Base-by-base conservation (phyloP, 176 grass and related monocot species). In the Calamus simplicifolius region DNA sequence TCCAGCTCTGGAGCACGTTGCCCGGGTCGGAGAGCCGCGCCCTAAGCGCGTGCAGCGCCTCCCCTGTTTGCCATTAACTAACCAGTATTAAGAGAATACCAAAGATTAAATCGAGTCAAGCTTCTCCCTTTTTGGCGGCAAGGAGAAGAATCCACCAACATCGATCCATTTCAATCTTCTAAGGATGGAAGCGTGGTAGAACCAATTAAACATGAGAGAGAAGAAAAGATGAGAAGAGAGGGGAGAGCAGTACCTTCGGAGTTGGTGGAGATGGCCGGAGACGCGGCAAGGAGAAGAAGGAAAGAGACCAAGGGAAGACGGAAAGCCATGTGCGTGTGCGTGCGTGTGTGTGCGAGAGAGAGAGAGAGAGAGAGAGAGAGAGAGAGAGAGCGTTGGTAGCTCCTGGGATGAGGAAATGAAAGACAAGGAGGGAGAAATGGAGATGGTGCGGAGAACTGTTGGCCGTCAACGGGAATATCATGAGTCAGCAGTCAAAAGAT, bases 1-100 rank as follows among this genome's bases (percentile, higher is more conserved):
- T 81, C 93, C 93, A 97, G 81, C 93, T 97, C 79, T 97, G 81
- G 61, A 97, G 79, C 29, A 88, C 93, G 75, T 85, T 85, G 79
- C 80, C 91, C 54, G 93, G 93, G 59, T 97, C 93, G 19, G 54
- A 60, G n/a, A 97, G 79, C 62, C 80, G 70, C 60, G 80, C 26
- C 48, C 84, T 85, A 68, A 90, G 79, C 58, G 93, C 84, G 68
- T 85, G 82, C 63, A 97, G 66, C 63, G 87, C 93, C 53, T 87
- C 87, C 4, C 87, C 93, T 82, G 48, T 25, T 54, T 12, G 35
- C 2, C 35, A 43, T 12, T 2, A 43, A 12, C 7, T 13, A 43
- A 43, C 2, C 12, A 43, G 35, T 13, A 43, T 7, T 43, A 43
- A 43, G 35, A 13, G 35, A 43, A 43, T 2, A 43, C 12, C 35